Conservation (phyloP, 2,329 filamentous ascomycete genomes). For the Venturia oleaginea region DNA sequence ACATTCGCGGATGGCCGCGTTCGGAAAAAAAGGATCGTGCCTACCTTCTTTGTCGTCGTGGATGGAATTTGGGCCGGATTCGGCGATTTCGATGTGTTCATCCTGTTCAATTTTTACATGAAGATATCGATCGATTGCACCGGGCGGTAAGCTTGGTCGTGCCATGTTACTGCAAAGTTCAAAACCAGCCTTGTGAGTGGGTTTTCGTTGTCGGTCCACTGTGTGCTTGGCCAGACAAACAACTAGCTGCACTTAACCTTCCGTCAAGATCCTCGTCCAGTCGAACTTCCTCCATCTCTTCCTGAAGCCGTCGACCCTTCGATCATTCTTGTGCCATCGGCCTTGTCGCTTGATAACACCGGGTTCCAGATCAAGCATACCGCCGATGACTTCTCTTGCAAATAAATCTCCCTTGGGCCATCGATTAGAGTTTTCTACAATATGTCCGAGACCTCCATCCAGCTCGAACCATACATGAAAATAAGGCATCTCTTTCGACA, state of each 20-base stretch:
- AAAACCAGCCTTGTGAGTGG: neutral
- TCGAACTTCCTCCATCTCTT: conserved; percentile 89
- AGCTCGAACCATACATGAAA: conserved; percentile 94
- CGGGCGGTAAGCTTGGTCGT: neutral
- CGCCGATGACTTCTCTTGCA: conserved; percentile 81
- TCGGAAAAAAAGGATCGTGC: neutral
- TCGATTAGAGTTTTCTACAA: conserved; percentile 74
- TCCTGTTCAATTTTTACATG: neutral
- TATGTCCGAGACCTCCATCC: conserved; percentile 83
- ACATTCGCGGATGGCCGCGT: neutral
- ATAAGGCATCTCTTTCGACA: conserved; percentile 96
- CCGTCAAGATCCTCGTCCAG: conserved; percentile 61
- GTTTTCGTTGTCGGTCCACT: neutral
- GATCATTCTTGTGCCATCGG: conserved; percentile 63
- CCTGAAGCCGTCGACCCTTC: conserved; percentile 66
- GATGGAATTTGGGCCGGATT: neutral
- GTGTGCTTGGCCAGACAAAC: neutral
- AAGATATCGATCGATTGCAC: neutral
- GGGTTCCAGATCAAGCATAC: conserved; percentile 76
- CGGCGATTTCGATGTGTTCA: neutral
- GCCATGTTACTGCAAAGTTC: neutral
- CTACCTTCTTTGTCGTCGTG: neutral
- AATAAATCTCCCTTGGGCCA: conserved; percentile 94
- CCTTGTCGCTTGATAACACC: conserved; percentile 87
- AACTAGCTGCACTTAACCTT: conserved; percentile 24